Conservation (phyloP, 306 rosid species). For the Sesbania bispinosa region DNA sequence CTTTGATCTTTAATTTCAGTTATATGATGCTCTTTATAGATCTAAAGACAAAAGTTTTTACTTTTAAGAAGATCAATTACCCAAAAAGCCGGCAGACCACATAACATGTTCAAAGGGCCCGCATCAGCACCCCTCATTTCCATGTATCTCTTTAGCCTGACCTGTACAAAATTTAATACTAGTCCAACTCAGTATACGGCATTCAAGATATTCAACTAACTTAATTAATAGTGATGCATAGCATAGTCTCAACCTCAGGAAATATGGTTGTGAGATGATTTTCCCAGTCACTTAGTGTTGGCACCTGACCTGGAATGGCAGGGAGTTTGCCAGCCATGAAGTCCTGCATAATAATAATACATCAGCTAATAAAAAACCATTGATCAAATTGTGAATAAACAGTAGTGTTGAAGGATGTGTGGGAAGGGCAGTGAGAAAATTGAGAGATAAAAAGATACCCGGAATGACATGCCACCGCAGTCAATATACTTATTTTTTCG, state of each 20-base stretch:
- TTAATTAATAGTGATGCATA: not conserved
- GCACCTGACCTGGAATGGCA: conserved; percentile 64
- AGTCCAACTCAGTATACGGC: not conserved
- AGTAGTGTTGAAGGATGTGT: not conserved
- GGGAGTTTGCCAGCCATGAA: conserved; percentile 73
- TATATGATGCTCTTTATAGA: not conserved
- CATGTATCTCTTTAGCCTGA: conserved; percentile 81
- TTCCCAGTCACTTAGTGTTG: conserved; percentile 87
- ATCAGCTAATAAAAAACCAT: not conserved
- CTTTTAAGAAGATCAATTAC: conserved; percentile 29
- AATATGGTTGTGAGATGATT: conserved; percentile 82
- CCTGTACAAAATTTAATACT: conserved; percentile 37
- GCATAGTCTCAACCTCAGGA: conserved; percentile 59
- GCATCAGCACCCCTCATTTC: conserved; percentile 98
- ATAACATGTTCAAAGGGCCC: conserved; percentile 75
- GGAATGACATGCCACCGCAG: conserved; percentile 72
- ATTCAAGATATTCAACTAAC: not conserved
- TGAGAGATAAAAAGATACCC: conserved; percentile 45
- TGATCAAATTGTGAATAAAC: no score
- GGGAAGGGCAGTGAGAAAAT: not conserved
- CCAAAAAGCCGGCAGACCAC: conserved; percentile 91
- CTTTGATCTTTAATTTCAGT: not conserved
- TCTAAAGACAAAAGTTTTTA: not conserved
- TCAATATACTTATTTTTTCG: conserved; percentile 67
- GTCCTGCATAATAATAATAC: conserved; percentile 49